phyloP scores from a whole-genome alignment of 768 basidiomycete species.

The Neoboletus subvelutipes region DNA sequence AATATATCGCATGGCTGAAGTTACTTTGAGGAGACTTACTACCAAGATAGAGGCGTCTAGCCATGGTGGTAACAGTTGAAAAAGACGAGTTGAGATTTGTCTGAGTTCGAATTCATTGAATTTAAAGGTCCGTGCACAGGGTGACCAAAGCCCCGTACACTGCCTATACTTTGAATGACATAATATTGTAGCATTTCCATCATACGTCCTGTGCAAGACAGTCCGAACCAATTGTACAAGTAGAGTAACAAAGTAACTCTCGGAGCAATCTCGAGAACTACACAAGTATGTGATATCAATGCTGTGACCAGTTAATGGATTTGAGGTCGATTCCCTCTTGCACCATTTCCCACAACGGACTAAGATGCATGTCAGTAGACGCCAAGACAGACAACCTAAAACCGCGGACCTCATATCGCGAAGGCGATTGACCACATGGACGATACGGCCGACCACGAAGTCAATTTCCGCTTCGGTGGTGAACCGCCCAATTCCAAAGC shows the following conservation, averaged over 20 bases:
- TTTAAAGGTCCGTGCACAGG: slow-evolving; percentile 34
- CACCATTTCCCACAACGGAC: slow-evolving; percentile 99
- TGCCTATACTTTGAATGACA: not conserved
- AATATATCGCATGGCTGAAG: slow-evolving; percentile 8
- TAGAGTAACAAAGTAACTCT: slow-evolving; percentile 9
- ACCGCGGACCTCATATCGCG: slow-evolving; percentile 84
- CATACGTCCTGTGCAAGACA: not conserved
- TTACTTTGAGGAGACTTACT: slow-evolving; percentile 45
- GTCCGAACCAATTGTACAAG: slow-evolving; percentile 14
- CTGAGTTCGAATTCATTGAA: slow-evolving; percentile 33
- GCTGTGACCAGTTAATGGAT: slow-evolving; percentile 89
- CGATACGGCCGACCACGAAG: slow-evolving; percentile 86
- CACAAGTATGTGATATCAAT: slow-evolving; percentile 30
- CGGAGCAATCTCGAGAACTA: slow-evolving; percentile 9
- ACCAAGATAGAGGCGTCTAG: slow-evolving; percentile 83
- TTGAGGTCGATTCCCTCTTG: slow-evolving; percentile 98
- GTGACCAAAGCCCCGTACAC: slow-evolving; percentile 20
- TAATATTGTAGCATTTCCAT: not conserved
- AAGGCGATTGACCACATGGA: slow-evolving; percentile 80
- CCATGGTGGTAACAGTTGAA: slow-evolving; percentile 52
- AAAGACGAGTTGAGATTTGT: slow-evolving; percentile 25
- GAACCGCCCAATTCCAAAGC: slow-evolving; percentile 97
- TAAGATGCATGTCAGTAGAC: slow-evolving; percentile 29
- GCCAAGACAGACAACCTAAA: not conserved
- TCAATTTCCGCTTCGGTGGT: slow-evolving; percentile 98